Conservation (phyloP, 2,329 filamentous ascomycete species). For the Fusarium sp. region DNA sequence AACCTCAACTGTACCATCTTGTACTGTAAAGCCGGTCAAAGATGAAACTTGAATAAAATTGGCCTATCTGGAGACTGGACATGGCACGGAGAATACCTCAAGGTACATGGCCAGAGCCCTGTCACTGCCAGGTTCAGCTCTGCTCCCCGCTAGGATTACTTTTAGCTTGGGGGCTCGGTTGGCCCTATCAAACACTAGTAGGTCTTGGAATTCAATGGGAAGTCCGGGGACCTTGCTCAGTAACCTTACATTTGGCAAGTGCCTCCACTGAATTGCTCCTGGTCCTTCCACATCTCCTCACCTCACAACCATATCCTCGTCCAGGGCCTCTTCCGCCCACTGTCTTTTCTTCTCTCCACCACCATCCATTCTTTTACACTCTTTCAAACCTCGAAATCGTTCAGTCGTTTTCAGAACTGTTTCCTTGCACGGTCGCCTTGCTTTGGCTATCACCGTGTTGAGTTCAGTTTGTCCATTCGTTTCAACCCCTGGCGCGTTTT, state of each 20-base stretch:
- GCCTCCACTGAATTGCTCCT: slow-evolving; percentile 7
- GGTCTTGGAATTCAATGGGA: slow-evolving; percentile 11
- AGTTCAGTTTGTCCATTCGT: slow-evolving; percentile 44
- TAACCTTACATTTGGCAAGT: slow-evolving; percentile 3
- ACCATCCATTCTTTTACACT: slow-evolving; percentile 21
- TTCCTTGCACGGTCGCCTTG: slow-evolving; percentile 33
- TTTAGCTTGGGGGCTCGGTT: slow-evolving; percentile 19
- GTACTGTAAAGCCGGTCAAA: slow-evolving; percentile 5
- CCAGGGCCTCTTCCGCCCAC: slow-evolving; percentile 12
- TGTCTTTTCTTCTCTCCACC: slow-evolving; percentile 8
- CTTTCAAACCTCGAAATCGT: slow-evolving; percentile 18
- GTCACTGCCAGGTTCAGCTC: slow-evolving; percentile 24
- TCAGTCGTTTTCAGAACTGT: slow-evolving; percentile 31
- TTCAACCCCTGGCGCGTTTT: slow-evolving; percentile 36
- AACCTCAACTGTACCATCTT: not conserved
- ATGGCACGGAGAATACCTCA: slow-evolving; percentile 7
- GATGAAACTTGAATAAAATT: slow-evolving; percentile 15
- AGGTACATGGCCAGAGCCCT: slow-evolving; percentile 6
- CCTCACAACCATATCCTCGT: slow-evolving; percentile 21
- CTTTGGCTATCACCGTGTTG: slow-evolving; percentile 27
- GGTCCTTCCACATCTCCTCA: slow-evolving; percentile 20
- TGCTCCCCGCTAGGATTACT: slow-evolving; percentile 5
- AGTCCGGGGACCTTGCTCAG: slow-evolving; percentile 24
- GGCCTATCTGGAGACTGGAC: not conserved
- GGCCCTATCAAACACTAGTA: slow-evolving; percentile 31